Base-by-base conservation (phyloP, 2,329 filamentous ascomycete species). In the Cadophora luteo-olivacea region DNA sequence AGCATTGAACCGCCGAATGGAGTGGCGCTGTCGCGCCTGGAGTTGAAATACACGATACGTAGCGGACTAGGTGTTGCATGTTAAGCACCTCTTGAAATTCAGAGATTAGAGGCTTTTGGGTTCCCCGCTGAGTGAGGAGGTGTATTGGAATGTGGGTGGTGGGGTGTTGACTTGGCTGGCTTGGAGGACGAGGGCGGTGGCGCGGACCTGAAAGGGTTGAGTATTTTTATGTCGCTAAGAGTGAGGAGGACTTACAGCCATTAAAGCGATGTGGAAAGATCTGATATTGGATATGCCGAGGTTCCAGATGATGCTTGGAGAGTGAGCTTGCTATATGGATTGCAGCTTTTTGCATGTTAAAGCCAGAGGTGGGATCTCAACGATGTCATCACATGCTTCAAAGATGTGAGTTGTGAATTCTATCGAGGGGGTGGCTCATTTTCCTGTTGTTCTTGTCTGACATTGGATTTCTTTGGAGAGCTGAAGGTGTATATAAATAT, bases 11-110 rank as follows among this genome's bases (percentile, higher is more conserved):
- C 54, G 11, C 54, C 54, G n/a, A 57, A 57, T 4, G 38, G 32
- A 4, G 9, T 61, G 2, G 2, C 7, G 7, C n/a, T 16, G n/a
- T 48, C 14, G 11, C 9, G 7, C 3, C n/a, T 12, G 7, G n/a
- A 48, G 16, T 48, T 8, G 25, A 61, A 61, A 22, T 61, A 61
- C 58, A 61, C 36, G 48, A 36, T 5, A 61, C 25, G 11, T 38
- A 61, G n/a, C 58, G 58, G 4, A 61, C 58, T 3, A 61, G n/a
- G 19, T 61, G 58, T 19, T 49, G 58, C 58, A 61, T 61, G 25
- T 61, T 48, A 5, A 61, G 12, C 5, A 61, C 58, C 11, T 61
- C 58, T 61, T 61, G 48, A 3, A 61, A 11, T 19, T 61, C 36
- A 2, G n/a, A 22, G 2, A 61, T 7, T 2, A 1, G n/a, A 4